phyloP scores from a whole-genome alignment of 2,329 filamentous ascomycete genomes.

The Leptographium galeiforme region DNA sequence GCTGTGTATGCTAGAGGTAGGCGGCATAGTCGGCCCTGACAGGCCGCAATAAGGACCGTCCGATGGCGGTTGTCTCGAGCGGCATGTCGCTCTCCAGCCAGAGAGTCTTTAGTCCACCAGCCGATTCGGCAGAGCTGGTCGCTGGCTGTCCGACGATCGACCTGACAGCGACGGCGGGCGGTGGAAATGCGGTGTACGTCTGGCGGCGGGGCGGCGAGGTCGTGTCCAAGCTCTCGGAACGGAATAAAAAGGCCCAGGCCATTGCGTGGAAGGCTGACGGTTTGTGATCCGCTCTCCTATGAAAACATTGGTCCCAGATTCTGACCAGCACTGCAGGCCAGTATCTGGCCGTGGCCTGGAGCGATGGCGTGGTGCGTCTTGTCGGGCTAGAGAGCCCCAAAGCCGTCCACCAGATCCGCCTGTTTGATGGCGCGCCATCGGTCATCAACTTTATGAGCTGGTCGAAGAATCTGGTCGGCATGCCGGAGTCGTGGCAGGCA shows the following conservation, averaged over 20 bases:
- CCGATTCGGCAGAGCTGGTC: slow-evolving; percentile 44
- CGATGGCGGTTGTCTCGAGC: background rate
- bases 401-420: slow-evolving; percentile 56
- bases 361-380: slow-evolving; percentile 63
- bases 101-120: slow-evolving; percentile 38
- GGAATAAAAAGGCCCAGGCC: slow-evolving; percentile 29
- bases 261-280: slow-evolving; percentile 57
- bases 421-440: slow-evolving; percentile 29
- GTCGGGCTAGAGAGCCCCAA: slow-evolving; percentile 72
- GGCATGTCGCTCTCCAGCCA: slow-evolving; percentile 37
- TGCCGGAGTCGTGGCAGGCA: slow-evolving; percentile 17
- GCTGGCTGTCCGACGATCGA: slow-evolving; percentile 77
- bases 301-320: slow-evolving; percentile 1
- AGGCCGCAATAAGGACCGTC: background rate
- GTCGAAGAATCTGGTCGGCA: slow-evolving; percentile 30
- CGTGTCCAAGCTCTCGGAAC: slow-evolving; percentile 34
- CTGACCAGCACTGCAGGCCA: slow-evolving; percentile 35
- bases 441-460: slow-evolving; percentile 41
- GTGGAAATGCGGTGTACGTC: slow-evolving; percentile 52
- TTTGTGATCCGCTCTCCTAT: slow-evolving; percentile 19
- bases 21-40: background rate
- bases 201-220: slow-evolving; percentile 66
- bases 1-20: background rate
- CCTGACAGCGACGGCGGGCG: slow-evolving; percentile 60
- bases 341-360: slow-evolving; percentile 72